Evolutionary conservation across 2,329 filamentous ascomycete genomes (phyloP), one percentile per base, ranked within the genome.

Genomic region (Penicillium sp.): DNA sequence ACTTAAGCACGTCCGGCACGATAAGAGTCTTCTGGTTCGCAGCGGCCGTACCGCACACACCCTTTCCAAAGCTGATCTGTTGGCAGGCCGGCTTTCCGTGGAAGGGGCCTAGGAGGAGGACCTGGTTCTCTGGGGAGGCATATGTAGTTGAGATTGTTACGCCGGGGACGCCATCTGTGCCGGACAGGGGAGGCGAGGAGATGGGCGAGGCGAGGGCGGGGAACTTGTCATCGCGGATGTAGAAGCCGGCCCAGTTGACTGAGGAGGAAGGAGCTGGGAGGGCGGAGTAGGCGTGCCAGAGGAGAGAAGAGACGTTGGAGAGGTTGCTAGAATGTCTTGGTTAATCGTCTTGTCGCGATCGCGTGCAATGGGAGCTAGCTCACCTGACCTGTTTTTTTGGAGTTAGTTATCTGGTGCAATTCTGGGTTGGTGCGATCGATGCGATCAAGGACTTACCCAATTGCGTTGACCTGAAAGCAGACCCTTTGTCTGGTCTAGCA

Each of bases 191-290:
- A 9, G 63, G 59, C 3, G 65, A 68, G 8, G 64, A 66, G 41
- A 64, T 29, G 10, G 67, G 51, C 5, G 64, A 63, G 10, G 64
- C 59, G 24, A 68, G 63, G 6, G 62, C 60, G 26, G 73, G 75
- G 62, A 77, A 77, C 57, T 76, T 76, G 61, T 77, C 75, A 48
- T 72, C 69, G 50, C 76, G 70, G 47, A 80, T 72, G 62, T 80
- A 80, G 71, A 80, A 80, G 3, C 79, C 78, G 5, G 77, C 70
- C 79, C 79, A 81, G 65, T 81, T 81, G 39, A 81, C 77, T 46
- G 70, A 63, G n/a, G 69, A 69, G 6, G 75, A 77, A 2, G 78
- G 76, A 3, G 69, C 45, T 0, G 77, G 76, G 44, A 81, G 76
- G 19, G 76, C 70, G 46, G 74, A 71, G 64, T 74, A 80, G 54